Evolutionary conservation across 139 green algal species (phyloP), one percentile per base, ranked within the genome.

Genomic region (Ettlia oleoabundans): DNA sequence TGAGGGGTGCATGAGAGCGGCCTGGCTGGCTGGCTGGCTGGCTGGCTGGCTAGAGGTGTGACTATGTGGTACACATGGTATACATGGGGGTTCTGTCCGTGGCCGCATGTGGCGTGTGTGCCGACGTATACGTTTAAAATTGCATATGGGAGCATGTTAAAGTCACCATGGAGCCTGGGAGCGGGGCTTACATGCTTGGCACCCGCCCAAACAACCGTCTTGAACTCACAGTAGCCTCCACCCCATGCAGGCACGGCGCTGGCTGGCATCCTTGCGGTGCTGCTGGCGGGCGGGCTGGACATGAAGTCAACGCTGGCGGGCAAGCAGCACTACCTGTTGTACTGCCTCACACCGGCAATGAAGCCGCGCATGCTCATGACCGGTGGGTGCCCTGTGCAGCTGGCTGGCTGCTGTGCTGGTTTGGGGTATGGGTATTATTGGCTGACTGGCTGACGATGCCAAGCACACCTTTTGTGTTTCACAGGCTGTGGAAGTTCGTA

Each of bases 341-440:
- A 97, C 93, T 92, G 84, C 79, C 88, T 99, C 41, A 87, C 92
- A 0, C 86, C 91, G 2, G 96, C 97, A 47, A 95, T 99, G 91
- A 89, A 94, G 82, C 97, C 97, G 21, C 92, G 97, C 81, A 98
- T 99, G 94, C 90, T 99, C 78, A 91, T 99, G 85, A 99, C 96
- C 0, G 76, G 76, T 82, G 43, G 33, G 26, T 2, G 10, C 38
- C 19, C 33, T 30, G 7, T 74, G 19, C 66, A 19, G 19, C 8
- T 22, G 22, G 24, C 37, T 40, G 24, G 21, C 15, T 18, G 4
- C 6, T 72, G 65, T 35, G 63, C 30, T 40, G 4, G 4, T 15
- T 4, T 6, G 32, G 64, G 4, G 32, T 10, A 30, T 47, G 65
- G 24, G 24, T 52, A 6, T 21, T 53, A 26, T 28, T 38, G 67